Percentiles rank a stretch among this genome's conserved stretches.
These are phyloP conservation scores for Filobasidium floriforme DNA, from an alignment of 768 basidiomycete species.

Conservation along the genomic window DNA sequence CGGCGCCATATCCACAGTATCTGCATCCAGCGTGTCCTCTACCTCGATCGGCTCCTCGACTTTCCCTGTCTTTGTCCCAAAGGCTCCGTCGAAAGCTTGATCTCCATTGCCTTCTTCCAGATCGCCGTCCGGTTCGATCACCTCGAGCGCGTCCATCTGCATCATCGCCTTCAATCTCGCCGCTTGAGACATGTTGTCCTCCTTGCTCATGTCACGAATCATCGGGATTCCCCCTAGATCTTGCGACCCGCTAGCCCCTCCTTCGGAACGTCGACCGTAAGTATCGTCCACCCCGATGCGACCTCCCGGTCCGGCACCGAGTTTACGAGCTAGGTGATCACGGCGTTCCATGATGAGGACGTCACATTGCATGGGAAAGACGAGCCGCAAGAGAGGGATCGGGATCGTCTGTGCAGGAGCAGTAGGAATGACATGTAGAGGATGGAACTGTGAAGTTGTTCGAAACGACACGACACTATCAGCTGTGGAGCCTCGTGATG, in stretches of 20 bases:
- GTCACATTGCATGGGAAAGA: slow-evolving; percentile 28
- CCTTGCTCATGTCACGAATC: background rate
- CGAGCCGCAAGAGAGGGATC: slow-evolving; percentile 29
- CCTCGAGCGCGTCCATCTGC: slow-evolving; percentile 36
- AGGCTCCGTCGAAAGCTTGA: background rate
- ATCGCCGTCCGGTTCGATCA: slow-evolving; percentile 17
- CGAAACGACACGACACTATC: too few relatives aligned
- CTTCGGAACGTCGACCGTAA: background rate
- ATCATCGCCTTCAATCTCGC: slow-evolving; percentile 38
- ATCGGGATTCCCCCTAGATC: background rate
- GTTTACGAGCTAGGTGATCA: background rate
- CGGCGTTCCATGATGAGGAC: background rate
- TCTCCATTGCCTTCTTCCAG: slow-evolving; percentile 18
- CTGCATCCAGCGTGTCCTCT: background rate
- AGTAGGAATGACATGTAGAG: slow-evolving; percentile 38
- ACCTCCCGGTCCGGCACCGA: background rate
- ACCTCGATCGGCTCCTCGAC: background rate
- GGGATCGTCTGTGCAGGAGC: slow-evolving; percentile 36
- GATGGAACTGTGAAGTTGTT: slow-evolving; percentile 35
- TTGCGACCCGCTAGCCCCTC: background rate
- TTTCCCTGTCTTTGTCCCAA: background rate
- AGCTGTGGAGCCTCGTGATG: background rate
- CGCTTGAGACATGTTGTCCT: slow-evolving; percentile 33
- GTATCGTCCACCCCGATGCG: background rate
- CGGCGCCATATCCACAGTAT: slow-evolving; percentile 8